A percentile compares a stretch with the other conserved stretches of the same genome.
Conservation (phyloP, 1,284 basidiomycete species). For the Leccinum pachyderme region DNA sequence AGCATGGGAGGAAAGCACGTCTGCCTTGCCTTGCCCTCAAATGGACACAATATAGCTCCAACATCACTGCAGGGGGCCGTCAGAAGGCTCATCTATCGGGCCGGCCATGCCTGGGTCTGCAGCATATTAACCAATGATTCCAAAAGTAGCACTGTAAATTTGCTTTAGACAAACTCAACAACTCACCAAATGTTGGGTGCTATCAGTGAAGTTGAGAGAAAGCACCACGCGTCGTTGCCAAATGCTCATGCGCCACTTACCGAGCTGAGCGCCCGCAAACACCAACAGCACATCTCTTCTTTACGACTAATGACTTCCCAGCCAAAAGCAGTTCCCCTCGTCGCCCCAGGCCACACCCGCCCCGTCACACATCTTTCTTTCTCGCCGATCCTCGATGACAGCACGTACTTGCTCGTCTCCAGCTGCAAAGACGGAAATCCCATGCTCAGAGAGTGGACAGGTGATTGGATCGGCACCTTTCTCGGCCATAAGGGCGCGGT, state of each 20-base stretch:
- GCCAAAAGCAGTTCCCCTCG: slow-evolving; percentile 69
- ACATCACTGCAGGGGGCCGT: background rate
- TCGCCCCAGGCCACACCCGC: slow-evolving; percentile 78
- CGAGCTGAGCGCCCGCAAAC: background rate
- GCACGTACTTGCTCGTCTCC: slow-evolving; percentile 85
- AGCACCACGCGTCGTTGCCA: slow-evolving; percentile 14
- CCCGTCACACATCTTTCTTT: slow-evolving; percentile 95
- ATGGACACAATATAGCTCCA: background rate
- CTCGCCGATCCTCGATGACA: slow-evolving; percentile 80
- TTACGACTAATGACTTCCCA: slow-evolving; percentile 50
- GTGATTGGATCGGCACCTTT: slow-evolving; percentile 99
- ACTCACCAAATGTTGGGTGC: background rate
- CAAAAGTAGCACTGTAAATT: background rate
- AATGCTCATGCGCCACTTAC: background rate
- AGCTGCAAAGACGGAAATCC: slow-evolving; percentile 97
- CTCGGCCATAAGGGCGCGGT: slow-evolving; percentile 98
- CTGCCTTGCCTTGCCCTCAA: slow-evolving; percentile 5
- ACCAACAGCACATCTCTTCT: slow-evolving; percentile 34
- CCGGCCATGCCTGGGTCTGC: background rate
- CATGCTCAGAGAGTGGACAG: slow-evolving; percentile 95
- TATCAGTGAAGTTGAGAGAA: background rate
- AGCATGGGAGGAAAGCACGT: slow-evolving; percentile 31
- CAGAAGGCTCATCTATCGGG: background rate
- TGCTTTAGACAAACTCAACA: background rate
- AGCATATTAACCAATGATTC: background rate